These are phyloP conservation scores for Mucor saturninus DNA, from an alignment of 371 early-diverging fungal genomes.

Conservation along the genomic window DNA sequence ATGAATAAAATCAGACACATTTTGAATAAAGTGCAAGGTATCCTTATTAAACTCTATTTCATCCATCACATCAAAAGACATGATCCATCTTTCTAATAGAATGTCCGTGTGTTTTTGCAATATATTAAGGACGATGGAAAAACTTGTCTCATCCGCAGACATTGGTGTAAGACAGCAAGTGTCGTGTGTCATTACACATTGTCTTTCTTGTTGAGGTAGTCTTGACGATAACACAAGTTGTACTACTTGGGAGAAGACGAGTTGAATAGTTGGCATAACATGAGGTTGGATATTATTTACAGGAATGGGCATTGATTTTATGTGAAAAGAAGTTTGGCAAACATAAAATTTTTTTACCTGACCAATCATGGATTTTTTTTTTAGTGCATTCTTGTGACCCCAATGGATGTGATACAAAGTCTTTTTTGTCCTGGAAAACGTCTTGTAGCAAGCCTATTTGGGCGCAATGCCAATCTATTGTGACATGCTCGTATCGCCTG, in stretches of 20 bases:
- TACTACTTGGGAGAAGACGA: constrained; percentile 1
- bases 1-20: constrained; percentile 1
- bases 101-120: constrained; percentile 18
- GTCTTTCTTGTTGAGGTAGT: background rate
- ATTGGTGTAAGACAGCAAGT: constrained; percentile 8
- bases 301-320: constrained; percentile 19
- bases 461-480: too few relatives aligned
- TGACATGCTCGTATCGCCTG: too few relatives aligned
- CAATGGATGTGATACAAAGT: too few relatives aligned
- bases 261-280: constrained; percentile 1
- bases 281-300: constrained; percentile 5
- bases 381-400: too few relatives aligned
- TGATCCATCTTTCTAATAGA: constrained; percentile 24
- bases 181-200: background rate
- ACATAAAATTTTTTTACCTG: too few relatives aligned
- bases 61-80: constrained; percentile 10
- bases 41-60: background rate
- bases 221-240: background rate
- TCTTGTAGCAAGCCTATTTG: too few relatives aligned
- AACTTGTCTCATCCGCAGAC: background rate
- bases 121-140: constrained; percentile 22
- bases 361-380: too few relatives aligned
- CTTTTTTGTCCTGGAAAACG: too few relatives aligned
- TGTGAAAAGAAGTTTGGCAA: too few relatives aligned
- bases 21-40: constrained; percentile 2